These are phyloP conservation scores for Hericium alpestre DNA, from an alignment of 768 basidiomycete species.

Conservation along the genomic window DNA sequence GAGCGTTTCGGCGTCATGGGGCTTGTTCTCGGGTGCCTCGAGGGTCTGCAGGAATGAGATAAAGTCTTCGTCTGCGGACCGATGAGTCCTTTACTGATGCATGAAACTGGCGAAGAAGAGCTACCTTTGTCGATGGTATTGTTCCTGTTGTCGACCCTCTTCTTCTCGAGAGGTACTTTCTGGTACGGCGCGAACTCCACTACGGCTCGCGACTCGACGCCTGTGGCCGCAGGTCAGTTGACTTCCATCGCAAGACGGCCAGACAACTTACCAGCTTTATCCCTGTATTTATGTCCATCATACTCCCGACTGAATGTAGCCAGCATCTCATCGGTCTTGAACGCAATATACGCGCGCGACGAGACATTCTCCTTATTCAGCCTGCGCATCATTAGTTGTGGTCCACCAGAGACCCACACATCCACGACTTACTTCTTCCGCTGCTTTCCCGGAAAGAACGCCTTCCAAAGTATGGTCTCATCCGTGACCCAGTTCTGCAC, in stretches of 20 bases:
- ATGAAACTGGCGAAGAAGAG: too few species aligned
- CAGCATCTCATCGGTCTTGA: slow-evolving; percentile 65
- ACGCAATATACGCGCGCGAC: slow-evolving; percentile 87
- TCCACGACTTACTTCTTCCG: slow-evolving; percentile 45
- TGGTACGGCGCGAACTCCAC: slow-evolving; percentile 94
- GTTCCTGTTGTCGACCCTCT: slow-evolving; percentile 71
- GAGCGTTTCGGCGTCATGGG: slow-evolving; percentile 42
- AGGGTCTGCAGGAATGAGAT: slow-evolving; percentile 73
- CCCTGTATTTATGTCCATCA: slow-evolving; percentile 85
- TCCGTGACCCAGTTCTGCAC: slow-evolving; percentile 77
- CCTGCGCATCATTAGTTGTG: slow-evolving; percentile 25
- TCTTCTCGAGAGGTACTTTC: slow-evolving; percentile 64
- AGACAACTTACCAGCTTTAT: slow-evolving; percentile 67
- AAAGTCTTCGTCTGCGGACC: slow-evolving; percentile 62
- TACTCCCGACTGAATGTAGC: slow-evolving; percentile 72
- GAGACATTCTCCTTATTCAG: slow-evolving; percentile 75
- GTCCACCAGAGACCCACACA: neutral
- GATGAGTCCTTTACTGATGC: neutral
- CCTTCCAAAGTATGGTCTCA: slow-evolving; percentile 58
- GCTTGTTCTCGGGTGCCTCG: slow-evolving; percentile 35
- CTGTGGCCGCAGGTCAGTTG: slow-evolving; percentile 18
- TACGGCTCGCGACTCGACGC: slow-evolving; percentile 77
- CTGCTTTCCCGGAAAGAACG: slow-evolving; percentile 57
- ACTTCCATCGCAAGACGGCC: neutral
- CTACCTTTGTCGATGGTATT: slow-evolving; percentile 86